Evolutionary conservation across 352 stramenopile genomes (phyloP), one percentile per base, ranked within the genome.

Genomic region (Pythium angustatum): DNA sequence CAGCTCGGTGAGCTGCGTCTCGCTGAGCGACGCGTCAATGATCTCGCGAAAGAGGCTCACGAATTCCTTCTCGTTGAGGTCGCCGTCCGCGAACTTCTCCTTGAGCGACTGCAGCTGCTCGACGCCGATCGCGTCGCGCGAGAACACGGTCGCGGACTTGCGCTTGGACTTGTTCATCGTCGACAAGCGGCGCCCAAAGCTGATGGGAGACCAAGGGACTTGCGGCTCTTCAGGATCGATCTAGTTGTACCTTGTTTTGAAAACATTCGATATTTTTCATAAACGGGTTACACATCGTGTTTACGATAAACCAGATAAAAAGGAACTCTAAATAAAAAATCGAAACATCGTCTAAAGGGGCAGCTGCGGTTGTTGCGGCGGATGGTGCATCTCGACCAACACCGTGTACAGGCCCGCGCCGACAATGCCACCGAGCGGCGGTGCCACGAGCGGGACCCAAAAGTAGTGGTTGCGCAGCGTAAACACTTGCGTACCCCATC

Each of bases 61-160:
- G 43, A 95, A 95, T 64, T 91, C 86, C 62, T 88, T 88, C 67
- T 95, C 84, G 58, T 81, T 91, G 48, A 95, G 72, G 41, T 93
- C 85, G 22, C 86, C 86, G 66, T 90, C 86, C 0, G 84, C 84
- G 56, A 91, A 93, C 67, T 90, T 90, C 47, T 91, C 82, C 70
- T 93, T 91, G 70, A 92, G 81, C 43, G 81, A 90, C 69, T 92
- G 81, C 2, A 92, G 75, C 65, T 92, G 81, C 72, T 90, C 81
- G 58, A 92, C 81, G 53, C 84, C 84, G 50, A 93, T 93, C 70
- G 85, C 81, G 65, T 91, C 84, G 44, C 82, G 80, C 34, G 84
- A 93, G 61, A 91, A 93, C 17, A 88, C 78, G 0, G 81, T 90
- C 34, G 68, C 66, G 3, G 81, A 88, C 27, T 78, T 69, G 52